Evolutionary conservation across 169 alveolate species (phyloP).

Genomic region (Plasmodium reichenowi): DNA sequence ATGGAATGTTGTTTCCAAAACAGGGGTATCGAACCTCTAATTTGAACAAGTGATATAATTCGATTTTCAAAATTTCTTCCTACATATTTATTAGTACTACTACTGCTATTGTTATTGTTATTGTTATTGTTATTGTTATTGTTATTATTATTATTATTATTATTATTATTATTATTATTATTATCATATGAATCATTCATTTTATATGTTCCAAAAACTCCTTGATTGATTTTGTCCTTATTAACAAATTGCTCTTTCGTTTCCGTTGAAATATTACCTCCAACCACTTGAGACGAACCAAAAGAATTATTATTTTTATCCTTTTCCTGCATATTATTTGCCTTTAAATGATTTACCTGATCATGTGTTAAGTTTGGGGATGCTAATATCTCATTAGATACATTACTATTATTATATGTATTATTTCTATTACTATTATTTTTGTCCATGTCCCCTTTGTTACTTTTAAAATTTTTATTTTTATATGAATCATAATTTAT

Average conservation of each 20-base stretch:
- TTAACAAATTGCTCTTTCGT: neutral
- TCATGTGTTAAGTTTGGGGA: too few species aligned
- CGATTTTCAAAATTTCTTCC: conserved; percentile 82
- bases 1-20: conserved; percentile 92
- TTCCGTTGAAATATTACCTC: neutral
- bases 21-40: conserved; percentile 97
- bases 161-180: neutral
- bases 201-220: too few species aligned
- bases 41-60: conserved; percentile 93
- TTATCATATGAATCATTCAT: too few species aligned
- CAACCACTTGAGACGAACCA: too few species aligned
- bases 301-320: too few species aligned
- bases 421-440: neutral
- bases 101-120: neutral
- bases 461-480: neutral
- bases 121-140: neutral
- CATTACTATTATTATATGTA: neutral
- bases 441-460: neutral
- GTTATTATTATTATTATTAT: neutral
- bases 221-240: neutral
- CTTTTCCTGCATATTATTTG: too few species aligned
- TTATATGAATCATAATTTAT: neutral
- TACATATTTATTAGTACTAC: conserved; percentile 27
- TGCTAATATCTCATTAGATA: too few species aligned
- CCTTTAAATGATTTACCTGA: too few species aligned